These are phyloP conservation scores for Sphagnum magellanicum DNA, from an alignment of 228 moss, liverwort and hornwort genomes.

Conservation along the genomic window DNA sequence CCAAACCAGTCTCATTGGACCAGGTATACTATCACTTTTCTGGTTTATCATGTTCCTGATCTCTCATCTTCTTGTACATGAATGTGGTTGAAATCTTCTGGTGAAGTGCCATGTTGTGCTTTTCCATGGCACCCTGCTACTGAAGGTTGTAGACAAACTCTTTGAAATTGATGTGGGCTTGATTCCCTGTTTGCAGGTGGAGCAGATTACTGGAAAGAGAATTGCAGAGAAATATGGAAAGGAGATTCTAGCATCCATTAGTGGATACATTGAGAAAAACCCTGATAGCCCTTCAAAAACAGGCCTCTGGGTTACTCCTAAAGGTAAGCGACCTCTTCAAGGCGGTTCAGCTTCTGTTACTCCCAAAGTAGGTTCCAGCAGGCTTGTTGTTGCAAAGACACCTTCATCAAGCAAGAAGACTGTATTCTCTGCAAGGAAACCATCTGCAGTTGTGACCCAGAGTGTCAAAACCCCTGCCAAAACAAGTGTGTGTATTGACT, in stretches of 20 bases:
- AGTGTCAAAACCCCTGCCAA: constrained; percentile 12
- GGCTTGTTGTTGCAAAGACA: constrained; percentile 18
- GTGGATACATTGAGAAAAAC: constrained; percentile 41
- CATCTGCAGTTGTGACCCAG: constrained; percentile 10
- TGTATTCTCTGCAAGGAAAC: constrained; percentile 8
- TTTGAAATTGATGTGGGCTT: too few relatives aligned
- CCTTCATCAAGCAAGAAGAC: constrained; percentile 13
- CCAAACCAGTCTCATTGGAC: constrained; percentile 48
- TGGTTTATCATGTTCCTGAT: too few relatives aligned
- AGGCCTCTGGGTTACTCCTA: constrained; percentile 28
- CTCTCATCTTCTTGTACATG: too few relatives aligned
- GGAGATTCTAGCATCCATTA: constrained; percentile 51
- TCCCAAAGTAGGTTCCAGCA: constrained; percentile 23
- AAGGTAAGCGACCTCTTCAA: constrained; percentile 13
- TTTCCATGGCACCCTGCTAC: too few relatives aligned
- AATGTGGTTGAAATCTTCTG: too few relatives aligned
- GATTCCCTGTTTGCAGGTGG: constrained; percentile 34
- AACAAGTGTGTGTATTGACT: constrained; percentile 44
- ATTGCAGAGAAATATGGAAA: constrained; percentile 66
- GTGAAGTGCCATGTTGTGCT: too few relatives aligned
- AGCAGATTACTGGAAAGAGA: constrained; percentile 69
- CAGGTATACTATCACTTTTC: constrained; percentile 30
- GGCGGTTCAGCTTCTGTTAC: constrained; percentile 6
- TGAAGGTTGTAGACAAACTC: too few relatives aligned
- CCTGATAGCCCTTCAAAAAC: constrained; percentile 22